A percentile compares a stretch with the other conserved stretches of the same genome.
Evolutionary conservation across 139 green algal species (phyloP).

Genomic region (Ettlia oleoabundans): DNA sequence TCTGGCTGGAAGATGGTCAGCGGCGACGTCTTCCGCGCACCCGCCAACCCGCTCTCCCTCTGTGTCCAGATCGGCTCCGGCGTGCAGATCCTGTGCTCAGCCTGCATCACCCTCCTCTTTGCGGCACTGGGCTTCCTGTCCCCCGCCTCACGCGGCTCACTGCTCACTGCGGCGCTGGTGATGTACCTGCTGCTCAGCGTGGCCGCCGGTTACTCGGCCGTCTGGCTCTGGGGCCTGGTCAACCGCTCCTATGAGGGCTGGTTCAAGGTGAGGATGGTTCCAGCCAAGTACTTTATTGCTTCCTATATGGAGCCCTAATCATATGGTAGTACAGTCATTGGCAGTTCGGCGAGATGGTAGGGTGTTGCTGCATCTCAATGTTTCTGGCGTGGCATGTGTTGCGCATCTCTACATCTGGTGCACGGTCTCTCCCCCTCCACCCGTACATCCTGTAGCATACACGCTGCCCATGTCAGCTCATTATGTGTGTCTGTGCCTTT

Average conservation of each 20-base stretch:
- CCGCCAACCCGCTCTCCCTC: constrained; percentile 63
- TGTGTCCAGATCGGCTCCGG: constrained; percentile 87
- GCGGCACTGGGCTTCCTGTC: constrained; percentile 95
- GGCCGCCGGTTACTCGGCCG: constrained; percentile 68
- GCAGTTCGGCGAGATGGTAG: too few relatives aligned
- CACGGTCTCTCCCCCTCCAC: too few relatives aligned
- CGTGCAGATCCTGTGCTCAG: constrained; percentile 86
- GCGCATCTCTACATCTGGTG: too few relatives aligned
- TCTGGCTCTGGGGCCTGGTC: constrained; percentile 88
- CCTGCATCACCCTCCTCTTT: constrained; percentile 86
- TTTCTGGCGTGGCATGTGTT: too few relatives aligned
- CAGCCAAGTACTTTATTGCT: too few relatives aligned
- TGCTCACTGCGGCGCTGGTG: constrained; percentile 87
- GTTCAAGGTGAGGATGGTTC: constrained; percentile 49
- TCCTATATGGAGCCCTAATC: too few relatives aligned
- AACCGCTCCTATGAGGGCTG: constrained; percentile 64
- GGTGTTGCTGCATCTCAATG: too few relatives aligned
- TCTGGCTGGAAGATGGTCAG: constrained; percentile 97
- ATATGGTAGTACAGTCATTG: too few relatives aligned
- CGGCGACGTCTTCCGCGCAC: constrained; percentile 93
- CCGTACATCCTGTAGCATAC: too few relatives aligned
- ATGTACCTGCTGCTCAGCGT: constrained; percentile 85
- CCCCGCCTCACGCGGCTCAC: constrained; percentile 84
- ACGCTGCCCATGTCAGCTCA: too few relatives aligned
- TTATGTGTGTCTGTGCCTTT: too few relatives aligned